These are phyloP conservation scores for Nemania sp. DNA, from an alignment of 2,329 filamentous ascomycete genomes.

Conservation along the genomic window DNA sequence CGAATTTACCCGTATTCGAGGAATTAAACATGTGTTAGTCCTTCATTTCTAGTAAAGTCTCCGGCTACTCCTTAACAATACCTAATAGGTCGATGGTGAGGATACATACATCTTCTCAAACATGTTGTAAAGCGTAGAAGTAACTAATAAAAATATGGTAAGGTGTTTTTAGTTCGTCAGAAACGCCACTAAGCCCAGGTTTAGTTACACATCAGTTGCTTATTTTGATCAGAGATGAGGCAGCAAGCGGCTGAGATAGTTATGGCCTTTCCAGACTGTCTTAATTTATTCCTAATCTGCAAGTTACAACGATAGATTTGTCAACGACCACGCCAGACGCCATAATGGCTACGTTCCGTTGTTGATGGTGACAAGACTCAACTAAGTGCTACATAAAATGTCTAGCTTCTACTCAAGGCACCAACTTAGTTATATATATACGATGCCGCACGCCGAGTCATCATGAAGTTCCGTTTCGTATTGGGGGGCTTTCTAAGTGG, in stretches of 20 bases:
- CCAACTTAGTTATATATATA: slow-evolving; percentile 5
- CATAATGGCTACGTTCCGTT: neutral
- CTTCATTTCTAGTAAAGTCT: neutral
- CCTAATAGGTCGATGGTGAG: neutral
- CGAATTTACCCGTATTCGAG: neutral
- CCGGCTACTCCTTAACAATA: neutral
- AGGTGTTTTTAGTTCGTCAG: neutral
- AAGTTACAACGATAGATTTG: neutral
- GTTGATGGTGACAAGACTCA: slow-evolving; percentile 12
- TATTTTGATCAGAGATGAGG: neutral
- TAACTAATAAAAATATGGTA: neutral
- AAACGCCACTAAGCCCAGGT: too few species aligned
- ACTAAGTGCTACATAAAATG: slow-evolving; percentile 6
- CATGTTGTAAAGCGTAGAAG: neutral
- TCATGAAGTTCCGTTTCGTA: slow-evolving; percentile 25
- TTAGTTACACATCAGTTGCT: neutral
- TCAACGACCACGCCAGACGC: neutral
- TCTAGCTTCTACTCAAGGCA: neutral
- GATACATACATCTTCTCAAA: neutral
- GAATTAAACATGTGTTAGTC: neutral
- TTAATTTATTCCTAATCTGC: too few species aligned
- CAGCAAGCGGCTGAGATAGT: neutral
- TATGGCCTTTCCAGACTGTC: neutral
- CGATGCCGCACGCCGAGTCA: slow-evolving; percentile 28
- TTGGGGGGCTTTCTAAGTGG: neutral